Evolutionary conservation across 129 eudicot genomes (phyloP), one percentile per base, ranked within the genome.

Genomic region (Centella asiatica): DNA sequence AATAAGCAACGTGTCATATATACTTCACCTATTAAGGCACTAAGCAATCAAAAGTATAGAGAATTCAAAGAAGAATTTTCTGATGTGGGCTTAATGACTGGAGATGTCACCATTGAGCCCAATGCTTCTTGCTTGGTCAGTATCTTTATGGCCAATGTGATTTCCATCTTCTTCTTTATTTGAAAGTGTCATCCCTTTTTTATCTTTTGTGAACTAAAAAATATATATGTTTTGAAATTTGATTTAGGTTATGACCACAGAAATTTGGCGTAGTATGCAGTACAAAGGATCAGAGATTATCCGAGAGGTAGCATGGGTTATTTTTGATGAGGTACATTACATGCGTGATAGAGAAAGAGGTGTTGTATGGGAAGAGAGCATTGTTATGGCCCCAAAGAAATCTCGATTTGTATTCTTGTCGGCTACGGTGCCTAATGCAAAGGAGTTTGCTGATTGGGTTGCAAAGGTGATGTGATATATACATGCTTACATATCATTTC

Each of bases 321-420:
- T 93, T 46, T 93, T 93, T 76, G 99, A 93, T 27, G 99, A 93
- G 79, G 96, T 93, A 19, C 99, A 93, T 82, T 93, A 93, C 73
- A 93, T 87, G 99, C 94, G 96, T 68, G 99, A 93, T 73, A 82
- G 95, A 68, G 99, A 93, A 75, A 74, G 99, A 71, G 99, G 99
- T 36, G 99, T 92, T 9, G 99, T 93, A 22, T 93, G 99, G 99
- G 99, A 93, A 82, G 96, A 93, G 63, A 93, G 99, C 62, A 92
- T 92, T 63, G 96, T 92, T 24, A 84, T 92, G 99, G 99, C 99
- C 50, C 99, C 99, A 11, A 87, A 87, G 78, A 87, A 87, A 25
- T 83, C 96, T 33, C 77, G 96, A 45, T 93, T 93, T 66, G 96
- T 93, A 19, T 93, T 93, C 54, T 86, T 93, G 37, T 93, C 99